Evolutionary conservation across 352 stramenopile genomes (phyloP).

Genomic region (Pythium biforme): DNA sequence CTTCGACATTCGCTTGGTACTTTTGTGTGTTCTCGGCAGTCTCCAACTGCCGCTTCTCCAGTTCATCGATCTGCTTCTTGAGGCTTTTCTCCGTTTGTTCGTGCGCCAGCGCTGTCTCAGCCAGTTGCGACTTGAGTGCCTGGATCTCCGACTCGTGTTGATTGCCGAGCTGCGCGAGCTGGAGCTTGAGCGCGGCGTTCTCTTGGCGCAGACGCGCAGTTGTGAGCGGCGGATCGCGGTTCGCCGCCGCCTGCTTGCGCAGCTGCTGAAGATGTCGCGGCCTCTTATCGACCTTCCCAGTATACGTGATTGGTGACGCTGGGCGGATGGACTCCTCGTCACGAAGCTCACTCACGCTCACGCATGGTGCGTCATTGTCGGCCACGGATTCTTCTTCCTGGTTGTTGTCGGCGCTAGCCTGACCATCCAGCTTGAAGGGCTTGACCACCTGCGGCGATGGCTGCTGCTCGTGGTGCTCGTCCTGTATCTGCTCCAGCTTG

Average conservation of each 20-base stretch:
- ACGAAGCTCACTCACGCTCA: background rate
- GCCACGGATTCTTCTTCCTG: slow-evolving; percentile 15
- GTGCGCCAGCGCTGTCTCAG: background rate
- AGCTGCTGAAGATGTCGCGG: background rate
- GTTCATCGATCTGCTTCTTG: slow-evolving; percentile 18
- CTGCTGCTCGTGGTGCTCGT: slow-evolving; percentile 8
- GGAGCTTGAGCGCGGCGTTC: slow-evolving; percentile 18
- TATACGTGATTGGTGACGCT: background rate
- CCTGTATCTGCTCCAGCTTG: background rate
- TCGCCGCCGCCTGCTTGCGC: background rate
- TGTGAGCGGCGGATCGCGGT: slow-evolving; percentile 9
- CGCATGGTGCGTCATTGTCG: background rate
- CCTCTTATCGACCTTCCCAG: background rate
- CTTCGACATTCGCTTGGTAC: slow-evolving; percentile 10
- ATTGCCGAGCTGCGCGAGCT: slow-evolving; percentile 16
- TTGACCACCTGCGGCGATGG: slow-evolving; percentile 7
- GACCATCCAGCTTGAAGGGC: background rate
- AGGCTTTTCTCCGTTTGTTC: slow-evolving; percentile 7
- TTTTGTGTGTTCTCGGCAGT: background rate
- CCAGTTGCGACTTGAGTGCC: slow-evolving; percentile 5
- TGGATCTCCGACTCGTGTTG: slow-evolving; percentile 20
- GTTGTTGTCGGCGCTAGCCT: slow-evolving; percentile 21
- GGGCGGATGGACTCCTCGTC: background rate
- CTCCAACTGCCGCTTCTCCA: slow-evolving; percentile 15
- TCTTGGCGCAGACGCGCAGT: slow-evolving; percentile 19